Conservation (phyloP, 2,329 filamentous ascomycete genomes). For the Aspergillus neoniger region DNA sequence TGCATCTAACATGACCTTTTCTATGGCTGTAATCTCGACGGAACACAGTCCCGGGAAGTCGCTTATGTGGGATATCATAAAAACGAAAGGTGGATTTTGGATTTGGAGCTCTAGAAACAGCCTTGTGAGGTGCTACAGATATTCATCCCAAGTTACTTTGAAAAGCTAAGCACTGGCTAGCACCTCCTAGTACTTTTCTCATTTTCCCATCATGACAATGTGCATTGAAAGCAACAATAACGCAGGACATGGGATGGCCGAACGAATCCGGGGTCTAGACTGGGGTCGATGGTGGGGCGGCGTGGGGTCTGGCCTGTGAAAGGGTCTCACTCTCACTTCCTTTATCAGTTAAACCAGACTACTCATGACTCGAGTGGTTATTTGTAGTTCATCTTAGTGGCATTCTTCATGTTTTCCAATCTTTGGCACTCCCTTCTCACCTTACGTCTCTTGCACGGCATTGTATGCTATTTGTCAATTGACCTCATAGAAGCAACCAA, state of each 20-base stretch:
- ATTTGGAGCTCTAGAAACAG: background rate
- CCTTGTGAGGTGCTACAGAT: no score
- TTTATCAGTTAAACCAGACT: background rate
- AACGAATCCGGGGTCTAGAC: background rate
- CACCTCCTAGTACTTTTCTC: background rate
- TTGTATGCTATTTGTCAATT: background rate
- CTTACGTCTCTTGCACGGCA: background rate
- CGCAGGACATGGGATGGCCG: background rate
- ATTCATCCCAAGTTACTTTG: no score
- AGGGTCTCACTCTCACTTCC: background rate
- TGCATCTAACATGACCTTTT: background rate
- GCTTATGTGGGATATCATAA: background rate
- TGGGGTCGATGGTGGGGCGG: background rate
- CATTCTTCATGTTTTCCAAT: background rate
- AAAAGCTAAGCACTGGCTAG: background rate
- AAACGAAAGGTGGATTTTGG: background rate
- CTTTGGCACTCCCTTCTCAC: background rate
- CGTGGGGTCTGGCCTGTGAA: background rate
- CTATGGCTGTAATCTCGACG: background rate
- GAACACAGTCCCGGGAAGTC: background rate
- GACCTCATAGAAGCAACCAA: background rate
- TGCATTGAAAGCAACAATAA: background rate
- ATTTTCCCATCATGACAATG: background rate
- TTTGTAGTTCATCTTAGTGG: background rate
- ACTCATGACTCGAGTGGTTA: background rate